phyloP scores from a whole-genome alignment of 176 grass and related monocot species.

The Rhynchospora pubera region DNA sequence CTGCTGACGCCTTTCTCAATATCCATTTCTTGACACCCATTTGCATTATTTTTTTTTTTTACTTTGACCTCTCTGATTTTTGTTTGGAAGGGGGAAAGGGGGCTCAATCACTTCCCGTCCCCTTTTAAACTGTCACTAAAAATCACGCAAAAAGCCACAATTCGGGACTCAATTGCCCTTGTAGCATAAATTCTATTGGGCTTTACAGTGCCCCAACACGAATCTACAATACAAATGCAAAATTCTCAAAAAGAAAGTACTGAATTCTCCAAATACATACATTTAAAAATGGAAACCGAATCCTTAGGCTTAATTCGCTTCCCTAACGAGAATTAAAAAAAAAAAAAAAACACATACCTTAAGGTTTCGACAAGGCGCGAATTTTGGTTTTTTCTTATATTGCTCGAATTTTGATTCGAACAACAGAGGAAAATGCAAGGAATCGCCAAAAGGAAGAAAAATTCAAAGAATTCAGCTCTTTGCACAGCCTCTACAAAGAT shows the following conservation, averaged over 20 bases:
- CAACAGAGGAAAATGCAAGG: background rate
- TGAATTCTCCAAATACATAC: background rate
- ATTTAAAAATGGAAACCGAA: background rate
- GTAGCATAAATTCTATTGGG: background rate
- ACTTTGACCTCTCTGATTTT: background rate
- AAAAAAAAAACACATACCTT: too few relatives aligned
- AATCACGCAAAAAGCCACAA: background rate
- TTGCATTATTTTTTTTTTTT: background rate
- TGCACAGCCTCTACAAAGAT: background rate
- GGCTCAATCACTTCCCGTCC: background rate
- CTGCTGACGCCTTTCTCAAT: slow-evolving; percentile 46
- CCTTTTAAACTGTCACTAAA: background rate
- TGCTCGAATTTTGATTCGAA: background rate
- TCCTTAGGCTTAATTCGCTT: too few relatives aligned
- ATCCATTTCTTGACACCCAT: slow-evolving; percentile 54
- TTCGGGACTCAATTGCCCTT: background rate
- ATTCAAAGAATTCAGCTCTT: background rate
- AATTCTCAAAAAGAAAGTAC: background rate
- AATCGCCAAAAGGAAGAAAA: background rate
- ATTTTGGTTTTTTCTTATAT: background rate
- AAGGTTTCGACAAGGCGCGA: too few relatives aligned
- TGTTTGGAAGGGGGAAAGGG: background rate
- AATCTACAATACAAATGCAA: background rate
- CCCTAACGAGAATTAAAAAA: too few relatives aligned
- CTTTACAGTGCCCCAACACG: background rate